phyloP scores from a whole-genome alignment of 1,139 yeast genomes.

The Blastobotrys aristatus region DNA sequence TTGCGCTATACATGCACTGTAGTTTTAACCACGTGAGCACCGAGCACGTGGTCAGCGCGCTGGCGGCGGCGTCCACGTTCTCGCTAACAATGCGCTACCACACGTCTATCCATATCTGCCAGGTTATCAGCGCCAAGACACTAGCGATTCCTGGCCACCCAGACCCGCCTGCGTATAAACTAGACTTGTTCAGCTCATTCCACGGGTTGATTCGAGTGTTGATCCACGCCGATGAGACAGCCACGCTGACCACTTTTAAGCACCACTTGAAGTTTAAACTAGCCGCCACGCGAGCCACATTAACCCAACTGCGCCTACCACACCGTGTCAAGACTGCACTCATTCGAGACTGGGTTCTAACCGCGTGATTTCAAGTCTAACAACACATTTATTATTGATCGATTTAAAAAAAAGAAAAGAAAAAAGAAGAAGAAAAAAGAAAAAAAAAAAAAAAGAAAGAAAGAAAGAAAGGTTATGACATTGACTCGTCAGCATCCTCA shows the following conservation, averaged over 20 bases:
- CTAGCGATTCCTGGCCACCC: not conserved
- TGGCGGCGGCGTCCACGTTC: not conserved
- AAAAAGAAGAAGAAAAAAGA: not conserved
- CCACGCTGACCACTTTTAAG: not conserved
- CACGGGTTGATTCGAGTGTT: not conserved
- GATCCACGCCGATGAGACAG: not conserved
- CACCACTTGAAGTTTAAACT: not conserved
- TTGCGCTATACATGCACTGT: not conserved
- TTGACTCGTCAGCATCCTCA: slow-evolving; percentile 5
- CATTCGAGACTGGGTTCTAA: no score
- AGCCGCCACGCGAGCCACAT: not conserved
- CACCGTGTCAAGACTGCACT: not conserved
- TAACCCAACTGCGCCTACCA: not conserved
- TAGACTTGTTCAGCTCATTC: not conserved
- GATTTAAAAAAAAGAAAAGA: not conserved
- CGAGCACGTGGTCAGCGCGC: not conserved
- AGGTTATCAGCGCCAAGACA: not conserved
- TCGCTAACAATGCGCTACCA: not conserved
- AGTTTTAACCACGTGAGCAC: not conserved
- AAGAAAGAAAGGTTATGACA: not conserved
- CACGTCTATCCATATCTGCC: not conserved
- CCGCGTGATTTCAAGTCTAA: no score
- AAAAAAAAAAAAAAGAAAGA: not conserved
- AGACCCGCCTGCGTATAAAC: not conserved
- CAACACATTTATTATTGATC: no score